Evolutionary conservation across 306 rosid species (phyloP).

Genomic region (Acacia melanoxylon): DNA sequence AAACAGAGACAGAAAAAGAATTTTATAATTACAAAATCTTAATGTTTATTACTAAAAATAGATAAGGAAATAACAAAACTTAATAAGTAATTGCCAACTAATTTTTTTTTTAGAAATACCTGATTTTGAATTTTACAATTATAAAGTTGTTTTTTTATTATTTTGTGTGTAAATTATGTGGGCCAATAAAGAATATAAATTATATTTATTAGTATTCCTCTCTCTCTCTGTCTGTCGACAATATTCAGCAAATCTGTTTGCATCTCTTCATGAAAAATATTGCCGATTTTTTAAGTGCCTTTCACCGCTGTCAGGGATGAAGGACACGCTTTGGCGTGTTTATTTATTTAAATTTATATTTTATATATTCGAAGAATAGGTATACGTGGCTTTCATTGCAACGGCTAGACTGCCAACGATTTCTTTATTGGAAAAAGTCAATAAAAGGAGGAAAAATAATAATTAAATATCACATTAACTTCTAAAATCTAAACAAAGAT

Average conservation of each 20-base stretch:
- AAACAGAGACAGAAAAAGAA: too few species aligned
- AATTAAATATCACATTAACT: too few species aligned
- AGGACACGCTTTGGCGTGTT: neutral
- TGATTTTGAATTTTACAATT: too few species aligned
- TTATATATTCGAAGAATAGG: neutral
- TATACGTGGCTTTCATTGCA: slow-evolving; percentile 13
- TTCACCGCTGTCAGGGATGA: neutral
- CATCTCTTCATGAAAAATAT: neutral
- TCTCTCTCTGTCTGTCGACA: neutral
- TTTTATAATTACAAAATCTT: too few species aligned
- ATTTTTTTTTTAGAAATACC: too few species aligned
- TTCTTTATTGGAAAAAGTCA: neutral
- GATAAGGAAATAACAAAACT: too few species aligned
- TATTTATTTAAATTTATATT: neutral
- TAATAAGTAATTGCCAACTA: too few species aligned
- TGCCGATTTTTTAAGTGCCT: neutral
- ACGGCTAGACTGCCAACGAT: neutral
- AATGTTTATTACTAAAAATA: too few species aligned
- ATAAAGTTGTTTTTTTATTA: too few species aligned
- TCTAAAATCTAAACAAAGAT: too few species aligned
- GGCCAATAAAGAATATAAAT: neutral
- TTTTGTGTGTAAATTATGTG: neutral
- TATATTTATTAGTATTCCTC: neutral
- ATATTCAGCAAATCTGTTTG: neutral
- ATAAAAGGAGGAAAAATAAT: neutral